Evolutionary conservation across 2,329 filamentous ascomycete genomes (phyloP), one percentile per base, ranked within the genome.

Genomic region (Claviceps digitariae): DNA sequence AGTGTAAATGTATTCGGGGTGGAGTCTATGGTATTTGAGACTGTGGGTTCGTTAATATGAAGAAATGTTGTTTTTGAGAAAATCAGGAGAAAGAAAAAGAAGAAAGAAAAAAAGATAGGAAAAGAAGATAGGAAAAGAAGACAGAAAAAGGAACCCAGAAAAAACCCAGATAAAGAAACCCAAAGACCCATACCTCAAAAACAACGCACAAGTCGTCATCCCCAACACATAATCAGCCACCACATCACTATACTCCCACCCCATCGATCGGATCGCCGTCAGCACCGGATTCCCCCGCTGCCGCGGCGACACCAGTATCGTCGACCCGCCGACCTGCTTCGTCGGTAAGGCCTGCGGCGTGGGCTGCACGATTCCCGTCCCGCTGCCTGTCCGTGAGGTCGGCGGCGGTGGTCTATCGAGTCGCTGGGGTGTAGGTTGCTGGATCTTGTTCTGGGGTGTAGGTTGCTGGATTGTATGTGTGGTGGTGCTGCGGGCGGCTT

Each of bases 191-290:
- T 48, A 74, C 74, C 74, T 94, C 44, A 98, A 74, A 65, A 97
- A 98, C 5, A 98, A 76, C 0, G 88, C 90, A 63, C 91, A 95
- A 7, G 90, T 95, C 0, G 90, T 95, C 44, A 79, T 66, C 0
- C 93, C 91, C 25, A 97, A 75, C 9, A 91, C 85, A 67, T 94
- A 98, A 70, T 98, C 93, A 34, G 91, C 88, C 1, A 86, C 84
- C n/a, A 95, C 95, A 63, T 97, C 91, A 57, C 88, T 90, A 68
- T 95, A 97, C 69, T 98, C 93, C 93, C 93, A 98, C 0, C 90
- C 81, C 55, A 94, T 76, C 1, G 86, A 83, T 56, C 85, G 84
- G 61, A 98, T 80, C 67, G 84, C 82, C 52, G 87, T 86, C 31
- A 98, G 73, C 50, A 97, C 86, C 0, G 93, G 93, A 62, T 98